Evolutionary conservation across 1,284 basidiomycete species (phyloP).

Genomic region (Trichosporon coremiiforme): DNA sequence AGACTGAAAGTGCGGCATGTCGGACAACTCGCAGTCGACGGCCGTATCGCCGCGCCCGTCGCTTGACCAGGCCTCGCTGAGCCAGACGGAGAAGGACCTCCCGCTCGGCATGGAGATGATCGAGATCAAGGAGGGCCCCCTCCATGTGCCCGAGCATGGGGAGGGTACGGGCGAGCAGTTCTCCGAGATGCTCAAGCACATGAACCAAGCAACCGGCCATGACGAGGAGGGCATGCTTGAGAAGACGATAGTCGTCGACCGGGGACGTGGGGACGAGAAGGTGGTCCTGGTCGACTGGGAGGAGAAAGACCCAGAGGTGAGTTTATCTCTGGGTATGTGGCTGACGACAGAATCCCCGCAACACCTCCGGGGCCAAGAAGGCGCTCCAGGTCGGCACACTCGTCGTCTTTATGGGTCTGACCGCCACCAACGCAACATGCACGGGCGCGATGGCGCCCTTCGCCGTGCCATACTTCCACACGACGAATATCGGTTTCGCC

Average conservation of each 20-base stretch:
- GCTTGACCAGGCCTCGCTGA: background rate
- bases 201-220: background rate
- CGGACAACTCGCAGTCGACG: conserved; percentile 13
- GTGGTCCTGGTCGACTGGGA: conserved; percentile 48
- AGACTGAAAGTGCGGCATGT: background rate
- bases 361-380: conserved; percentile 42
- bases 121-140: background rate
- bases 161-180: conserved; percentile 8
- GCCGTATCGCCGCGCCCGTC: conserved; percentile 9
- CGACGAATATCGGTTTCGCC: conserved; percentile 36
- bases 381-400: conserved; percentile 35
- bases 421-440: conserved; percentile 40
- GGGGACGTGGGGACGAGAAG: conserved; percentile 37
- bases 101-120: background rate
- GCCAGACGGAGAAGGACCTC: background rate
- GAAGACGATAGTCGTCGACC: conserved; percentile 22
- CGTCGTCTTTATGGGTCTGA: conserved; percentile 38
- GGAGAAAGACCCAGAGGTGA: conserved; percentile 45
- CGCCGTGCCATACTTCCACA: conserved; percentile 41
- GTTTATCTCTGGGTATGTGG: conserved; percentile 19
- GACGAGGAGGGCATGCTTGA: conserved; percentile 27
- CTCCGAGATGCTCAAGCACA: conserved; percentile 12
- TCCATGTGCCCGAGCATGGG: conserved; percentile 4
- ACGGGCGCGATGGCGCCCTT: conserved; percentile 38
- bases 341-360: conserved; percentile 47